Conservation (phyloP, 2,329 filamentous ascomycete genomes). For the Xylaria hypoxylon region DNA sequence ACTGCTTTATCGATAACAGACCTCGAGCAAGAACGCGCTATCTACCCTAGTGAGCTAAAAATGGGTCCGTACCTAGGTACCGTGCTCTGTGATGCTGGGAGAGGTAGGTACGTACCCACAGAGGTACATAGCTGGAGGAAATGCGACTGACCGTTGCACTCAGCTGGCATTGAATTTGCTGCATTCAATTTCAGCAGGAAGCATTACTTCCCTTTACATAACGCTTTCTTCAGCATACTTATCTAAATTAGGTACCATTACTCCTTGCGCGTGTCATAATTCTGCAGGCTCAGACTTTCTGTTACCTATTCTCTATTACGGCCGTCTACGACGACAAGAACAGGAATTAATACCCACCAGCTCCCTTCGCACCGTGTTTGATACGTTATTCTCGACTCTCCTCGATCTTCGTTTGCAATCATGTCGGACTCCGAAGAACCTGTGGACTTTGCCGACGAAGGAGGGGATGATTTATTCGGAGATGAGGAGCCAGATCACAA, state of each 20-base stretch:
- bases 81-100: background rate
- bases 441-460: constrained; percentile 63
- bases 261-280: background rate
- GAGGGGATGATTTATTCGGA: constrained; percentile 72
- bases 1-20: constrained; percentile 28
- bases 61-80: too few relatives aligned
- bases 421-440: constrained; percentile 70
- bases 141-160: background rate
- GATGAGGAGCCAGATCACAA: constrained; percentile 69
- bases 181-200: background rate
- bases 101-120: background rate
- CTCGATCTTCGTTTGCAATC: constrained; percentile 26
- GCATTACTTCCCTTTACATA: constrained; percentile 1
- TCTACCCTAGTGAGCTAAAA: too few relatives aligned
- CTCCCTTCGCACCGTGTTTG: background rate
- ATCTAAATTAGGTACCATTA: background rate
- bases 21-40: constrained; percentile 5
- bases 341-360: background rate
- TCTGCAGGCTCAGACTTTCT: background rate
- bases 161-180: constrained; percentile 3
- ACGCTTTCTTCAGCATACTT: background rate
- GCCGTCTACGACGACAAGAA: background rate
- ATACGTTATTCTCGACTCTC: background rate
- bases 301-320: background rate
- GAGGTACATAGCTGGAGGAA: background rate